These are phyloP conservation scores for Acacia pycnantha DNA, from an alignment of 331 rosid genomes.

Conservation along the genomic window DNA sequence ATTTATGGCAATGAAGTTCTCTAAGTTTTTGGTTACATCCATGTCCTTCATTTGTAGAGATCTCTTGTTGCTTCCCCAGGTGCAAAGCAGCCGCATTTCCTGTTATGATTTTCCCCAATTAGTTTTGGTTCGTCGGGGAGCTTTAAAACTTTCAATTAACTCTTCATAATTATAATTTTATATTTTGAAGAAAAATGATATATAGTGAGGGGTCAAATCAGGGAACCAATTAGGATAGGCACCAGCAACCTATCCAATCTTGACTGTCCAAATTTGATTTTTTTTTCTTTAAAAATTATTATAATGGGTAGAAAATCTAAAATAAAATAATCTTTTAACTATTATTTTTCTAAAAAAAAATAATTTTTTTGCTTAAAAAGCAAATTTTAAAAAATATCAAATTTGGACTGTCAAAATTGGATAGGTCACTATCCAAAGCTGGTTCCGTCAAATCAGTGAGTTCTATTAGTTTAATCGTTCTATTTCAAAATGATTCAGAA, in stretches of 20 bases:
- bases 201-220: neutral
- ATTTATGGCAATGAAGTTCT: slow-evolving; percentile 28
- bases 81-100: neutral
- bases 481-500: neutral
- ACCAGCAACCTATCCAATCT: too few relatives aligned
- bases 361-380: too few relatives aligned
- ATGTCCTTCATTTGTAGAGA: slow-evolving; percentile 1
- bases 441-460: neutral
- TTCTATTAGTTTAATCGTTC: neutral
- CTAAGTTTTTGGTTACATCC: slow-evolving; percentile 23
- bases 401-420: too few relatives aligned
- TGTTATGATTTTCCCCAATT: neutral
- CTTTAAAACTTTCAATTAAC: neutral
- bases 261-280: too few relatives aligned
- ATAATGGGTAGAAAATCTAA: too few relatives aligned
- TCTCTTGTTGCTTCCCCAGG: neutral
- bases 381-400: too few relatives aligned
- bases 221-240: too few relatives aligned
- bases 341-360: too few relatives aligned
- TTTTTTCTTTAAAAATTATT: too few relatives aligned
- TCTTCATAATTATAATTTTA: neutral
- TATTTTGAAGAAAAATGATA: neutral
- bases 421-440: too few relatives aligned
- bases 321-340: too few relatives aligned
- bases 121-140: neutral